Evolutionary conservation across 1,139 yeast genomes (phyloP).

Genomic region (Zygosaccharomyces sapae): DNA sequence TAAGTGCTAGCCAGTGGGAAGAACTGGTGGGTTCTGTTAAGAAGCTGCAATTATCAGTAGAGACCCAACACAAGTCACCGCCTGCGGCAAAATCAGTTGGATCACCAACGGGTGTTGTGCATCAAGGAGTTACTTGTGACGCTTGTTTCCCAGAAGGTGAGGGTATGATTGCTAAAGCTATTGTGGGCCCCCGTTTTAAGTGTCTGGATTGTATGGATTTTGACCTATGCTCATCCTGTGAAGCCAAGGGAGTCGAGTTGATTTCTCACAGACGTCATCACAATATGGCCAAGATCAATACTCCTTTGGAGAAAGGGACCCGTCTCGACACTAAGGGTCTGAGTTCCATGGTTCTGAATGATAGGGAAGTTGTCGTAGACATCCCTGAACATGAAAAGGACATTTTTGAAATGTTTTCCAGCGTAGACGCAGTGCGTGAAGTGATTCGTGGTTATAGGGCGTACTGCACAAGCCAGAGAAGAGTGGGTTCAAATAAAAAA

Average conservation of each 20-base stretch:
- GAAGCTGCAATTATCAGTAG: conserved; percentile 9
- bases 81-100: too few species aligned
- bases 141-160: conserved; percentile 20
- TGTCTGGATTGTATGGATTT: conserved; percentile 54
- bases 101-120: conserved; percentile 6
- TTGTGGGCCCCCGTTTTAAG: conserved; percentile 49
- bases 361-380: conserved; percentile 18
- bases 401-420: conserved; percentile 19
- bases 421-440: conserved; percentile 13
- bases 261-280: conserved; percentile 32
- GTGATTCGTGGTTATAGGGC: conserved; percentile 16
- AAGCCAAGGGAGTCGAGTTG: conserved; percentile 28
- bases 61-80: neutral
- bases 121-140: conserved; percentile 21
- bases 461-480: conserved; percentile 8
- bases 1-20: conserved; percentile 13
- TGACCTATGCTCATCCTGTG: conserved; percentile 56
- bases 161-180: conserved; percentile 20
- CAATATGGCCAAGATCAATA: conserved; percentile 33
- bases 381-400: conserved; percentile 17
- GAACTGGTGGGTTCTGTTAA: conserved; percentile 12
- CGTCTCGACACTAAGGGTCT: neutral
- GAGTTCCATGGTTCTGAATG: conserved; percentile 1
- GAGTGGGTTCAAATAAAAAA: conserved; percentile 9
- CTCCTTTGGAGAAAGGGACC: conserved; percentile 7